A percentile compares a stretch with the other conserved stretches of the same genome.
phyloP scores from a whole-genome alignment of 129 eudicot species.

The Chrysanthemum seticuspe region DNA sequence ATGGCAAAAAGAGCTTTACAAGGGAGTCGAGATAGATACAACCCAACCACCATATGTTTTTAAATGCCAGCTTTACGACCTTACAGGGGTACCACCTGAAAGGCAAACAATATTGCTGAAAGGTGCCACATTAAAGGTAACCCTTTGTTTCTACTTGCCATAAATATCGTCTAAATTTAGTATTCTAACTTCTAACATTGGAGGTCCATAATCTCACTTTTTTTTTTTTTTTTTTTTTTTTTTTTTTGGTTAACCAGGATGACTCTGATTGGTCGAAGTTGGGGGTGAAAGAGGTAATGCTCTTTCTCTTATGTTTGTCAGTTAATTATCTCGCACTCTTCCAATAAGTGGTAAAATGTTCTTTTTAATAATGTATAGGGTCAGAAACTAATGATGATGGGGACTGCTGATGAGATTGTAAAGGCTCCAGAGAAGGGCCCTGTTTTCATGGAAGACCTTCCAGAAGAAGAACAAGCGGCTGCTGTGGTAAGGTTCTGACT shows the following conservation, averaged over 20 bases:
- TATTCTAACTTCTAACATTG: background rate
- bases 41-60: conserved; percentile 87
- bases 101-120: conserved; percentile 96
- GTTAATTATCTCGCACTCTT: conserved; percentile 7
- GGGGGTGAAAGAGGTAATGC: conserved; percentile 86
- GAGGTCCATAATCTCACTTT: conserved; percentile 8
- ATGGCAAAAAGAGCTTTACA: conserved; percentile 87
- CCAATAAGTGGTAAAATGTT: background rate
- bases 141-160: conserved; percentile 1
- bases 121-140: conserved; percentile 95
- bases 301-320: conserved; percentile 17
- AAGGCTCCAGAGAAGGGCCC: conserved; percentile 98
- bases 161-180: conserved; percentile 6
- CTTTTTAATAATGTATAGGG: conserved; percentile 49
- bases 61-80: conserved; percentile 89
- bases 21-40: conserved; percentile 87
- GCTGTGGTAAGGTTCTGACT: conserved; percentile 54
- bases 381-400: conserved; percentile 98
- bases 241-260: conserved; percentile 70
- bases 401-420: conserved; percentile 94
- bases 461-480: conserved; percentile 93
- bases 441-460: conserved; percentile 90
- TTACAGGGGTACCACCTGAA: conserved; percentile 98
- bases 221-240: no score
- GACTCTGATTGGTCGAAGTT: conserved; percentile 94